Conservation (phyloP, 225 moss, liverwort and hornwort genomes). For the Bryoerythrophyllum caledonicum region DNA sequence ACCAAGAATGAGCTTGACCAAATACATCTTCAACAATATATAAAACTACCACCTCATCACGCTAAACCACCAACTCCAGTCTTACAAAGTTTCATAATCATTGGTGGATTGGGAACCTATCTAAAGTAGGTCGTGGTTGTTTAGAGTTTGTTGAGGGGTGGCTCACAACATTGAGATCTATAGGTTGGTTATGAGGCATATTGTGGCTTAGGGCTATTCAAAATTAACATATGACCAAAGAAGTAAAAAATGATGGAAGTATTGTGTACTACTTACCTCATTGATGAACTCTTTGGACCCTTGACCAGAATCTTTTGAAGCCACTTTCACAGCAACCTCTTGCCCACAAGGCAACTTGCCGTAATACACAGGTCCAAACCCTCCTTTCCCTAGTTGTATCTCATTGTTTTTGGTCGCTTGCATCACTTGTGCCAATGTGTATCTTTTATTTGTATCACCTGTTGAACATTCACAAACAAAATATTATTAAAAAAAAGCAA, state of each 20-base stretch:
- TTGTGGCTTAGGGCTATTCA: too few species aligned
- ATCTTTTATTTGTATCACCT: neutral
- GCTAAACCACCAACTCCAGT: too few species aligned
- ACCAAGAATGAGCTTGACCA: too few species aligned
- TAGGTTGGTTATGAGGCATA: too few species aligned
- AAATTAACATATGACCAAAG: neutral
- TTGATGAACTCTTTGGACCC: slow-evolving; percentile 25
- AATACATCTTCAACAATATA: too few species aligned
- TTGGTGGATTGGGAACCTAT: too few species aligned
- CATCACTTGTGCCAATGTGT: slow-evolving; percentile 17
- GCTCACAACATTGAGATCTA: too few species aligned
- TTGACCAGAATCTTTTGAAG: slow-evolving; percentile 5
- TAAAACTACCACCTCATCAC: too few species aligned
- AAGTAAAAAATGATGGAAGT: neutral
- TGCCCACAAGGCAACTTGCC: slow-evolving; percentile 13
- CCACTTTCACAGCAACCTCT: slow-evolving; percentile 26
- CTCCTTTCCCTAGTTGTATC: slow-evolving; percentile 17
- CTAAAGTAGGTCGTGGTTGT: too few species aligned
- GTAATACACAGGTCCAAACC: slow-evolving; percentile 26
- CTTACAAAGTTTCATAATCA: too few species aligned
- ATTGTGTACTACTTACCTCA: slow-evolving; percentile 1
- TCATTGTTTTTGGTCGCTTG: slow-evolving; percentile 9
- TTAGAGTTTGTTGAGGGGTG: too few species aligned
- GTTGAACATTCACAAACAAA: neutral
- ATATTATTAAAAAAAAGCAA: too few species aligned